Evolutionary conservation across 257 asterid species (phyloP), one percentile per base, ranked within the genome.

Genomic region (Echites panduratus): DNA sequence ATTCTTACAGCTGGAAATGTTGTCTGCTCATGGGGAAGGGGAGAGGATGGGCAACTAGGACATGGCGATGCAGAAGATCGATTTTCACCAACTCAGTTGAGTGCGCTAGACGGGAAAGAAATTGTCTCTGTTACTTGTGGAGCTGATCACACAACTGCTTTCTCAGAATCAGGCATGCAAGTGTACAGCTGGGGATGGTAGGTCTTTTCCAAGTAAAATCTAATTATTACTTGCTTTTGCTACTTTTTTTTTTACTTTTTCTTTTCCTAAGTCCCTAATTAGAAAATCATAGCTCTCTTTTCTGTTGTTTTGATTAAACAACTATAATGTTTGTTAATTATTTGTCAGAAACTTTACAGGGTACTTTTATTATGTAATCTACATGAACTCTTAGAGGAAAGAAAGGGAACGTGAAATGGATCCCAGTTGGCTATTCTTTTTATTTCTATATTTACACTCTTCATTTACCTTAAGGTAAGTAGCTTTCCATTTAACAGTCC

Each of bases 141-240:
- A 73, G 96, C 99, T 76, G 99, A 95, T 79, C 99, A 95, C 70
- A 80, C 99, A 22, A 87, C 94, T 82, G 97, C 98, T 16, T 91
- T 87, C 80, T 93, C 98, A 2, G 81, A 87, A 78, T 80, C 90
- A 24, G 75, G 70, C 66, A 50, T 82, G 77, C 86, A 86, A 83
- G 96, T 86, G 1, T 91, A 88, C 85, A 93, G 98, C 82, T 93
- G 98, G 98, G 98, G 98, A 86, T 93, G 98, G 98, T 91, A 84
- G 2, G 80, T 71, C 26, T 17, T 40, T 50, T 41, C 54, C n/a
- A 8, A 40, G 29, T n/a, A 20, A 32, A 44, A 2, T 41, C 49
- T 61, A 17, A 62, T 32, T 12, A 38, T 56, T 54, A 61, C 50
- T 45, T 41, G 35, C 47, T 59, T 16, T 17, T 10, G 16, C 73